A percentile compares a stretch with the other conserved stretches of the same genome.
Evolutionary conservation across 345 rosid genomes (phyloP).

Genomic region (Gossypium bickii): DNA sequence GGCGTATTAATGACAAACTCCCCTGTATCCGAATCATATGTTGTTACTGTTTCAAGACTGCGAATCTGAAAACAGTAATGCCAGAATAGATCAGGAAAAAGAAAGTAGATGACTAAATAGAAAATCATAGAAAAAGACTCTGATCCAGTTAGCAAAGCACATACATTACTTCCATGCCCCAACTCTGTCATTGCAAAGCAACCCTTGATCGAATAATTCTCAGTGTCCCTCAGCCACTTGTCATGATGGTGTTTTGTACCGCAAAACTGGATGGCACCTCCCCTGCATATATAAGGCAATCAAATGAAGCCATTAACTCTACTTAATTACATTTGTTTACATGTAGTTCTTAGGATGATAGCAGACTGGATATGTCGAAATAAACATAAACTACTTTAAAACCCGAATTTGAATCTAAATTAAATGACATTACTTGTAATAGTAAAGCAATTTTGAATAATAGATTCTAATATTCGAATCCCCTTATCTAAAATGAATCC

Average conservation of each 20-base stretch:
- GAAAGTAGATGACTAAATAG: neutral
- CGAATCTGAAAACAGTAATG: slow-evolving; percentile 51
- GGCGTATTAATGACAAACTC: slow-evolving; percentile 93
- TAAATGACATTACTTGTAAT: too few relatives aligned
- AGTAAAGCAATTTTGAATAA: too few relatives aligned
- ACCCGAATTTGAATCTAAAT: neutral
- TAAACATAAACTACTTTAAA: neutral
- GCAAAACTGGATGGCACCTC: slow-evolving; percentile 70
- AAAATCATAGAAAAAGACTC: neutral
- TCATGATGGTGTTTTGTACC: slow-evolving; percentile 87
- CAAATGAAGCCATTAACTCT: neutral
- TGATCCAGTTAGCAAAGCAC: slow-evolving; percentile 13
- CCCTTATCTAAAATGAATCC: too few relatives aligned
- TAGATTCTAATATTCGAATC: too few relatives aligned
- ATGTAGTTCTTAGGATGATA: neutral
- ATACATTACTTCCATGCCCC: slow-evolving; percentile 99
- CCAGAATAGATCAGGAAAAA: neutral
- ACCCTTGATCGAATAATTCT: slow-evolving; percentile 64
- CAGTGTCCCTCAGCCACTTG: slow-evolving; percentile 77
- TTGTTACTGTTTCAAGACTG: slow-evolving; percentile 83
- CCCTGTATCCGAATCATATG: slow-evolving; percentile 57
- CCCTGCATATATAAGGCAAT: slow-evolving; percentile 43
- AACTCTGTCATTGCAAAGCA: slow-evolving; percentile 96
- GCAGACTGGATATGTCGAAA: too few relatives aligned
- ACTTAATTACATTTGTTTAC: neutral